phyloP scores from a whole-genome alignment of 2,329 filamentous ascomycete genomes.

The Fonsecaea erecta region DNA sequence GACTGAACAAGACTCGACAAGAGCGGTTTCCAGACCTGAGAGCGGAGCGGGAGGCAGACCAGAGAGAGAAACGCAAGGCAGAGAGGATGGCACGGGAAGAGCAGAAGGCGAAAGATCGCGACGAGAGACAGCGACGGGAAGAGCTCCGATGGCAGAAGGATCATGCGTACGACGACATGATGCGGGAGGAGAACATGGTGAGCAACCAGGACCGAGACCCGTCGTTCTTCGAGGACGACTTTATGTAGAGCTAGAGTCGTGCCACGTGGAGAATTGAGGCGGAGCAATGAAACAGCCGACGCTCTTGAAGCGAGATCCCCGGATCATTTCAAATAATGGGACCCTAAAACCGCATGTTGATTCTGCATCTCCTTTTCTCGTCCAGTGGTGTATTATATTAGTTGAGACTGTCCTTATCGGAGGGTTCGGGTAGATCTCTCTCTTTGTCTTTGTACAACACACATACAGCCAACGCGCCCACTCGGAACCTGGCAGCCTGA shows the following conservation, averaged over 20 bases:
- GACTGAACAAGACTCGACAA: constrained; percentile 94
- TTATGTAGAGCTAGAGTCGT: constrained; percentile 67
- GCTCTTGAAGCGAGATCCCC: not conserved
- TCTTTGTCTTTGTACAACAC: constrained; percentile 3
- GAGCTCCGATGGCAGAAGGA: constrained; percentile 94
- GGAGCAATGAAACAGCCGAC: constrained; percentile 9
- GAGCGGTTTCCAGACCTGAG: constrained; percentile 85
- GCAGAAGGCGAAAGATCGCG: constrained; percentile 48
- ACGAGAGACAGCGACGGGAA: constrained; percentile 71
- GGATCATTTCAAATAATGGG: constrained; percentile 1
- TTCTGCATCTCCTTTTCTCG: not conserved
- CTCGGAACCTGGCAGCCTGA: constrained; percentile 1
- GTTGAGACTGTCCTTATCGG: not conserved
- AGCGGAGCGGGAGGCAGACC: constrained; percentile 77
- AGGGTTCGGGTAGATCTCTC: not conserved
- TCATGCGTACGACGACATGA: constrained; percentile 95
- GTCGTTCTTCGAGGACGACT: constrained; percentile 81
- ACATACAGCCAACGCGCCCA: not conserved
- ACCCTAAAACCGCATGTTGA: not conserved
- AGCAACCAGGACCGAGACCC: constrained; percentile 85
- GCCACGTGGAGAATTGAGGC: constrained; percentile 14
- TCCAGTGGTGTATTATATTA: not conserved
- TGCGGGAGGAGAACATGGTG: constrained; percentile 79
- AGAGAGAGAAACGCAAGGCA: constrained; percentile 71
- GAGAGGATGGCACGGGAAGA: constrained; percentile 58